Conservation (phyloP, 2,329 filamentous ascomycete species). For the Penicillium sclerotiorum region DNA sequence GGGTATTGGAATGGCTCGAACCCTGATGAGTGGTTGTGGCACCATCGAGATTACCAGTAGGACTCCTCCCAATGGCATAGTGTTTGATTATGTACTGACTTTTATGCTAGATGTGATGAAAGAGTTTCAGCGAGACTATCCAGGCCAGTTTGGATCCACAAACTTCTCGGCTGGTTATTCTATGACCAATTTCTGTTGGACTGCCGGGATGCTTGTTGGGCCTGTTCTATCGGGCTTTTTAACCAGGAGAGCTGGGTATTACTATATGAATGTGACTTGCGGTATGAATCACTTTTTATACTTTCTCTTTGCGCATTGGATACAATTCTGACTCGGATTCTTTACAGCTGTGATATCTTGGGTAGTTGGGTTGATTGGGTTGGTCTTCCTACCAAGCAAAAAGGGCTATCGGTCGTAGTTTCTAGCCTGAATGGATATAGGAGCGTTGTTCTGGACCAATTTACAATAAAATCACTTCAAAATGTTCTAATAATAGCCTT, state of each 20-base stretch:
- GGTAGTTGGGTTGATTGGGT: not conserved
- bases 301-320: not conserved
- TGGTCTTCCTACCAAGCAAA: conserved; percentile 2
- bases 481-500: too few relatives aligned
- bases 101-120: conserved; percentile 2
- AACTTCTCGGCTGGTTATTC: conserved; percentile 5
- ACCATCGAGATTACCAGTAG: conserved; percentile 4
- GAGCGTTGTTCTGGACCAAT: too few relatives aligned
- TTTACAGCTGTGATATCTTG: not conserved
- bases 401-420: not conserved
- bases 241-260: not conserved
- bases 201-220: conserved; percentile 1
- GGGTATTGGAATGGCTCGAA: conserved; percentile 1
- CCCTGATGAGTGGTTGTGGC: conserved; percentile 2
- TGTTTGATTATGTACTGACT: not conserved
- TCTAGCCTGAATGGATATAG: not conserved
- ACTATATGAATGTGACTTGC: conserved; percentile 5
- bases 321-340: not conserved
- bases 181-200: conserved; percentile 6
- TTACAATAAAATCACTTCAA: too few relatives aligned
- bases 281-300: not conserved
- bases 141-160: not conserved
- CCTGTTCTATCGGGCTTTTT: not conserved
- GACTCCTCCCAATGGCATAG: not conserved
- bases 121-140: not conserved